Evolutionary conservation across 495 filamentous ascomycete species (phyloP).

Genomic region (Cairneyella variabilis): DNA sequence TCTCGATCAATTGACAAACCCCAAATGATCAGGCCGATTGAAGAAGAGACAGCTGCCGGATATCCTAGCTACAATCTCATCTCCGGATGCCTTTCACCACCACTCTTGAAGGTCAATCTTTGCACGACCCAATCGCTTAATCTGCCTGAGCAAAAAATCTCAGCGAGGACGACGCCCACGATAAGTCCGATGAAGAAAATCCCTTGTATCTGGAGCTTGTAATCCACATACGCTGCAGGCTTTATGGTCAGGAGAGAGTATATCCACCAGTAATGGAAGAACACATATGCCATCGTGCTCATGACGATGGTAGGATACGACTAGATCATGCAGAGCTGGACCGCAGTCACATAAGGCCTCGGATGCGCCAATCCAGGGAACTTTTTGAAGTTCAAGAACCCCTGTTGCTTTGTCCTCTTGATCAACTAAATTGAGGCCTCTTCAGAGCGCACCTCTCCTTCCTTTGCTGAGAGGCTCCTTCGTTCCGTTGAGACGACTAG

Average conservation of each 20-base stretch:
- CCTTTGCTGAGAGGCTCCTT: background rate
- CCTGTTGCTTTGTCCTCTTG: constrained; percentile 22
- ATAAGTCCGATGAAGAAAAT: constrained; percentile 55
- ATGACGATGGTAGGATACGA: constrained; percentile 43
- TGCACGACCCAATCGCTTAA: constrained; percentile 50
- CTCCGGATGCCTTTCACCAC: constrained; percentile 45
- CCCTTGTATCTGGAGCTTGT: constrained; percentile 52
- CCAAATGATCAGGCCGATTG: constrained; percentile 44
- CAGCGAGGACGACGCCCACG: constrained; percentile 51
- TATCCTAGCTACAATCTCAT: constrained; percentile 52
- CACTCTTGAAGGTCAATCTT: constrained; percentile 43
- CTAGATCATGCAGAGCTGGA: constrained; percentile 46
- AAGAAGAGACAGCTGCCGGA: background rate
- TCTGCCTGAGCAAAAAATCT: constrained; percentile 50
- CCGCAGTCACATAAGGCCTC: constrained; percentile 44
- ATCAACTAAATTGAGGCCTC: background rate
- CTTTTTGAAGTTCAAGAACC: constrained; percentile 43
- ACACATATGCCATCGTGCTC: constrained; percentile 48
- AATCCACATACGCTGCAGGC: constrained; percentile 52
- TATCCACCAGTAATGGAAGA: constrained; percentile 63
- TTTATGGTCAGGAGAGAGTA: constrained; percentile 57
- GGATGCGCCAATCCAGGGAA: constrained; percentile 53
- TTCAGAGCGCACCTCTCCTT: background rate
- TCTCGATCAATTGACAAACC: constrained; percentile 51
- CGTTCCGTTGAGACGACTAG: constrained; percentile 42